Conservation (phyloP, 495 filamentous ascomycete genomes). For the Aspergillus avenaceus region DNA sequence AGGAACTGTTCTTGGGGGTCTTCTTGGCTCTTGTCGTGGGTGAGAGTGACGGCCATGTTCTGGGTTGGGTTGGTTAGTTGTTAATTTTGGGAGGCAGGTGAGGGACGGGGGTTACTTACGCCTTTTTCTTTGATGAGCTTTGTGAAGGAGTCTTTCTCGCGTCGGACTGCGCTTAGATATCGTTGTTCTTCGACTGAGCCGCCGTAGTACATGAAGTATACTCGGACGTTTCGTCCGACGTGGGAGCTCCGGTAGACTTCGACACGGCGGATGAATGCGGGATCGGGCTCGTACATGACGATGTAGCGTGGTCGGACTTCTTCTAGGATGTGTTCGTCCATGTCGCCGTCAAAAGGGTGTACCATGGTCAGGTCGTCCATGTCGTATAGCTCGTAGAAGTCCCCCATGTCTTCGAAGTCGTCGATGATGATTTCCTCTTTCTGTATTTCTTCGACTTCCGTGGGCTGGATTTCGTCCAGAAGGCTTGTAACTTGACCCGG, state of each 20-base stretch:
- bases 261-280: slow-evolving; percentile 90
- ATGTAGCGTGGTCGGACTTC: slow-evolving; percentile 91
- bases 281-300: slow-evolving; percentile 97
- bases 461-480: slow-evolving; percentile 63
- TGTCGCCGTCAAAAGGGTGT: slow-evolving; percentile 91
- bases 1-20: slow-evolving; percentile 92
- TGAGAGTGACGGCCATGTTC: slow-evolving; percentile 85
- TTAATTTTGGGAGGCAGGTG: neutral
- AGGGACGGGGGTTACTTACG: slow-evolving; percentile 29
- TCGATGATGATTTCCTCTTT: slow-evolving; percentile 77
- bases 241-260: slow-evolving; percentile 96
- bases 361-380: slow-evolving; percentile 85
- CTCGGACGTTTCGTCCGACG: slow-evolving; percentile 77
- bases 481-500: slow-evolving; percentile 67
- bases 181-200: slow-evolving; percentile 95
- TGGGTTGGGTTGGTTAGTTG: slow-evolving; percentile 19
- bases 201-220: slow-evolving; percentile 95
- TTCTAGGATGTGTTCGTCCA: slow-evolving; percentile 93
- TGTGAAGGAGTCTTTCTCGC: slow-evolving; percentile 94
- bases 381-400: slow-evolving; percentile 90
- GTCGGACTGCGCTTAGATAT: slow-evolving; percentile 80
- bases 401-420: slow-evolving; percentile 82
- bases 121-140: slow-evolving; percentile 89
- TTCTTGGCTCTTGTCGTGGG: slow-evolving; percentile 64
- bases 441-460: slow-evolving; percentile 55